Base-by-base conservation (phyloP, 2,329 filamentous ascomycete species). In the Fusarium hostae region DNA sequence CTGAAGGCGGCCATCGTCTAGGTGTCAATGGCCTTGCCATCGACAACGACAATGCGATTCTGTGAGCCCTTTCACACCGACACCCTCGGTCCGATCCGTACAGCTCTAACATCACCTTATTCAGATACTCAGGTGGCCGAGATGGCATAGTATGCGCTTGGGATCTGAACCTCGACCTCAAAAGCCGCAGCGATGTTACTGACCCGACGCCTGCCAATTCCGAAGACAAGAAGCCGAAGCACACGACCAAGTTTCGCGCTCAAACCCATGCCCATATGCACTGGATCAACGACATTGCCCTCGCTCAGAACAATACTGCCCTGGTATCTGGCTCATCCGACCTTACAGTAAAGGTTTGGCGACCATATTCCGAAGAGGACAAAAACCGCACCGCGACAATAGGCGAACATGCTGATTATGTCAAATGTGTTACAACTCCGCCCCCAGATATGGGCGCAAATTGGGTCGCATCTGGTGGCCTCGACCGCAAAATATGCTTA, bases 131-230 rank as follows among this genome's bases (percentile, higher is more conserved):
- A 48, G 96, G 94, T 73, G 96, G 96, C 66, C 92, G 96, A 79
- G 96, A 99, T 82, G 96, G 96, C 76, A 92, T 96, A 55, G 92
- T 99, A 74, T 99, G 96, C 84, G 94, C 95, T 68, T 99, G 96
- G 96, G 91, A 98, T 81, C 85, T 98, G 58, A 89, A 94, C 77
- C 89, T 93, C 78, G 88, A 94, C 79, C 85, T 93, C 70, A 84
- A 84, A 52, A 73, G 73, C 60, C 71, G 66, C 60, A 72, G 73
- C 65, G 73, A 77, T 56, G 63, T 72, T 59, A 63, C 75, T 68
- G 63, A 77, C 71, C 68, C 79, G 78, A 62, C 71, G 63, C 70
- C 80, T 68, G 68, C 80, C 56, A 66, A 20, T 55, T 76, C 74
- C 58, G 55, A 76, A 68, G 59, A 70, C 47, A 75, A 73, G 68